Evolutionary conservation across 208 protist species (phyloP), one percentile per base, ranked within the genome.

Genomic region (Wallacemonas sp.): DNA sequence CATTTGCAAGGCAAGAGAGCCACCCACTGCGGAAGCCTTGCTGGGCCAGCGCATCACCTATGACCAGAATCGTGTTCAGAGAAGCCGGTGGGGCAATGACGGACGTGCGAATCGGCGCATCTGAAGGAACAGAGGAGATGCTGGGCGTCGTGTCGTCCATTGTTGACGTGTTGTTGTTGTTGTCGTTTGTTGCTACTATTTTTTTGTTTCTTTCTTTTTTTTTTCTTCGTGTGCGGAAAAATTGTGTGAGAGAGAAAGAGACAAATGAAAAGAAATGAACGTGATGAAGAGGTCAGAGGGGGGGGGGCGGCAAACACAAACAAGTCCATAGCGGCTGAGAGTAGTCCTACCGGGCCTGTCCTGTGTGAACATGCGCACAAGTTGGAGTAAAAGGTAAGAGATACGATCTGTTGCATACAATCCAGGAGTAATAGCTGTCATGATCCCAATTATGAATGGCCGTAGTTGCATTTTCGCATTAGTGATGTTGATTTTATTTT

Each of bases 41-140:
- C 34, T 86, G 63, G 6, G 79, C 82, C 15, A 79, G 58, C 1
- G 79, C 82, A 53, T 79, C 75, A 17, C 79, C 79, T 3, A 86
- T 21, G 15, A 84, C 22, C 30, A 80, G 24, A 39, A 80, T 82
- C 36, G 61, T 41, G 24, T 42, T 33, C 67, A 74, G 31, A 5
- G 45, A 47, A 15, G 56, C 56, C 4, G 51, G 51, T 14, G 39
- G 61, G 3, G 61, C 61, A 38, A 66, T 66, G 1, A 66, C 45
- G 27, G 36, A 42, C n/a, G 39, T 58, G 28, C 51, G 51, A 21
- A 58, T 58, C 2, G 51, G 51, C 15, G 30, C 30, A 39, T 58
- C 51, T 31, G 51, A 58, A 9, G 30, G 51, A 31, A 58, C 6
- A 6, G 51, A 58, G 5, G 30, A 33, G 41, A 58, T 58, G 30